Base-by-base conservation (phyloP, 257 asterid species). In the Capsicum baccatum region DNA sequence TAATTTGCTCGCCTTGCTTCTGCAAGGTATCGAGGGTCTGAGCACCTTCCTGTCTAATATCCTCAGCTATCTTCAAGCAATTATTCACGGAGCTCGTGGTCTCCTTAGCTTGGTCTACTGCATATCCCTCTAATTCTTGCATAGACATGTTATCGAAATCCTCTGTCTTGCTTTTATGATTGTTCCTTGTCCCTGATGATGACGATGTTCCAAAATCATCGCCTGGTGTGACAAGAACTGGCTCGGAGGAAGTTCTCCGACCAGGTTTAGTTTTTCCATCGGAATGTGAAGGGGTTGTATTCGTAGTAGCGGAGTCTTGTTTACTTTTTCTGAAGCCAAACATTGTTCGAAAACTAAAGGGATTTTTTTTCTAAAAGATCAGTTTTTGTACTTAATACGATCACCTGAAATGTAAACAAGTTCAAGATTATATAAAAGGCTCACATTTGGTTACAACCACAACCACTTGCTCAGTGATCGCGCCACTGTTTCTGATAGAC, bases 1-100 rank as follows among this genome's bases (percentile, higher is more conserved):
- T 92, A 19, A 97, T 97, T 67, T 97, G 99, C 83, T 97, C 99
- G 0, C 99, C 99, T 84, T 97, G 99, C 57, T 91, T 87, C 50
- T 95, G 94, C 91, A 97, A 69, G 5, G 95, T 94, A 35, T 94
- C 98, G 6, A 97, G 97, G 1, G 99, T 95, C 86, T 59, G 84
- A 13, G 92, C 55, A 11, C 94, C 99, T 10, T 91, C 97, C 71
- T 88, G 84, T 74, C 91, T 87, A 19, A 97, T 95, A 66, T 97
- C 99, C 86, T 92, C 97, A 0, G 99, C 98, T 62, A 97, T 97
- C 89, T 86, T 92, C 84, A 95, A 79, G 78, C 98, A 95, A 48
- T 88, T 93, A 87, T 91, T 91, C 52, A 97, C 98, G 0, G 94
- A 87, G 44, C 79, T 93, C 0, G 99, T 97, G 5, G 99, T 97